Evolutionary conservation across 2,329 filamentous ascomycete genomes (phyloP).

Genomic region (Neofusicoccum sp.): DNA sequence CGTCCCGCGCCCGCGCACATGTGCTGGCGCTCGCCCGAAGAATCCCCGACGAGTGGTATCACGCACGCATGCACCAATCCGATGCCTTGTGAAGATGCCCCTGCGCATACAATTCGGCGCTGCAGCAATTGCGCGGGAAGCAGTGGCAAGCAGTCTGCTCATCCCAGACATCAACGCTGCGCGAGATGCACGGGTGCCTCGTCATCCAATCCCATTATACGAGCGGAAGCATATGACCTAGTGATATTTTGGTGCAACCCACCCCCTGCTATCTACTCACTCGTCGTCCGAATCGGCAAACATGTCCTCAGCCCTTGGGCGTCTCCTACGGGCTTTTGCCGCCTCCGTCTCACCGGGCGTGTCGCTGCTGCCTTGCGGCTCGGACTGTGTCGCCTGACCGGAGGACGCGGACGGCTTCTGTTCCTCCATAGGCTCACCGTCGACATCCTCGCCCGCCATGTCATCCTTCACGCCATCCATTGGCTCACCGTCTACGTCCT

Average conservation of each 20-base stretch:
- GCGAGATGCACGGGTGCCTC: not conserved
- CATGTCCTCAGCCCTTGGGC: slow-evolving; percentile 44
- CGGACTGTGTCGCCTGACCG: not conserved
- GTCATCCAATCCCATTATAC: not conserved
- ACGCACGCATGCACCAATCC: not conserved
- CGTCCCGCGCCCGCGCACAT: slow-evolving; percentile 10
- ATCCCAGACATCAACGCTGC: too few species aligned
- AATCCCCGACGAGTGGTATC: too few species aligned
- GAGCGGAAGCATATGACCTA: not conserved
- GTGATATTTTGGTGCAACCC: not conserved
- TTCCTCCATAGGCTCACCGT: slow-evolving; percentile 24
- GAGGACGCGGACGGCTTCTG: not conserved
- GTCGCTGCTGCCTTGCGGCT: slow-evolving; percentile 19
- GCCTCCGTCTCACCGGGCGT: slow-evolving; percentile 38
- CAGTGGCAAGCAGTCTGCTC: too few species aligned
- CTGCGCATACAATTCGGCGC: not conserved
- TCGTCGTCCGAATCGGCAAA: slow-evolving; percentile 32
- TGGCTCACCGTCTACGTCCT: slow-evolving; percentile 24
- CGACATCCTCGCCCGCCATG: slow-evolving; percentile 26
- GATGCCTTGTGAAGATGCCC: not conserved
- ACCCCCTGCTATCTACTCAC: not conserved
- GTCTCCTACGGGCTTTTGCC: slow-evolving; percentile 36
- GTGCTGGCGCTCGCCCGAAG: not conserved
- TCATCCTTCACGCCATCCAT: slow-evolving; percentile 23
- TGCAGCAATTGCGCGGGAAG: too few species aligned